Evolutionary conservation across 148 eudicot genomes (phyloP).

Genomic region (Camellia lanceoleosa): DNA sequence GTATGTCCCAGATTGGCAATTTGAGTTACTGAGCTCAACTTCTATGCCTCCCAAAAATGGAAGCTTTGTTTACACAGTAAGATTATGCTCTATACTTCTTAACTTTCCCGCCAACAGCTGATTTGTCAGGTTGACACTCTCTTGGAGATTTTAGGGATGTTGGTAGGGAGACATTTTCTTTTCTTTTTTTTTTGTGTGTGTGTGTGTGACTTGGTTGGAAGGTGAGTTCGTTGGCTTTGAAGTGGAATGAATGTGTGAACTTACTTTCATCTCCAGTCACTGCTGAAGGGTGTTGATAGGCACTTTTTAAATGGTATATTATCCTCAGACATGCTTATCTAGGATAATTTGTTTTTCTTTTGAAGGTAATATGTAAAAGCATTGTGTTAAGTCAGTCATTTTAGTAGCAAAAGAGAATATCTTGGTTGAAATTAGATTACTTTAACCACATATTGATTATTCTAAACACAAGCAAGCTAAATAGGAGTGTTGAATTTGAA

Average conservation of each 20-base stretch:
- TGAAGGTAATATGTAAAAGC: neutral
- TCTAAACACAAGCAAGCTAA: neutral
- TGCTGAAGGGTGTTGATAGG: neutral
- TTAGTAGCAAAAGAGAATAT: neutral
- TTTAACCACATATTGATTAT: neutral
- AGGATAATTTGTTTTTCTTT: neutral
- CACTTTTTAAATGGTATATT: no score
- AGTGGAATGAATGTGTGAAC: neutral
- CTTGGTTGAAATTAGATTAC: neutral
- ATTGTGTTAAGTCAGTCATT: neutral
- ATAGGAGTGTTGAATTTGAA: neutral
- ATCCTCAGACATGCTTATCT: neutral
- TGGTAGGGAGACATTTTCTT: neutral
- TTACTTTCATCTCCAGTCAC: neutral
- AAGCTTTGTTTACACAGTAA: constrained; percentile 39
- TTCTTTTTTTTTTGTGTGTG: no score
- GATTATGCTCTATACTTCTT: constrained; percentile 3
- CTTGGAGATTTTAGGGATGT: neutral
- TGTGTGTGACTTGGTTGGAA: neutral
- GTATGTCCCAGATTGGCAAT: constrained; percentile 85
- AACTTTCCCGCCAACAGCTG: neutral
- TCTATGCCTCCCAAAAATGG: constrained; percentile 35
- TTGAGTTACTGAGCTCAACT: constrained; percentile 30
- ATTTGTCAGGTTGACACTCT: neutral
- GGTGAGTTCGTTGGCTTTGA: neutral